Evolutionary conservation across 129 eudicot genomes (phyloP).

Genomic region (sunflower (Helianthus annuus)): HanXRQr2.0-SUNRISE NC_035441.2:81759943-81760442

Average conservation of each 20-base stretch:
- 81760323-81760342: slow-evolving; percentile 7
- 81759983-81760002: slow-evolving; percentile 50
- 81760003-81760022: slow-evolving; percentile 69
- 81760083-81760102: neutral
- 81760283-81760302: neutral
- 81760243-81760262: too few species aligned
- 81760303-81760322: neutral
- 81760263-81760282: too few species aligned
- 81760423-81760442: slow-evolving; percentile 57
- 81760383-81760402: slow-evolving; percentile 11
- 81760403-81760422: slow-evolving; percentile 3
- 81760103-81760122: too few species aligned
- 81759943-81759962: slow-evolving; percentile 78
- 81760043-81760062: too few species aligned
- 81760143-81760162: too few species aligned
- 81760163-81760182: too few species aligned
- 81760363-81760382: neutral
- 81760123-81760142: too few species aligned
- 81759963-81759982: slow-evolving; percentile 77
- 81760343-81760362: neutral
- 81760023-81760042: slow-evolving; percentile 78
- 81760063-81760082: neutral
- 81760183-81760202: too few species aligned
- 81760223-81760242: too few species aligned
- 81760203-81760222: too few species aligned